phyloP scores from a whole-genome alignment of 2,329 filamentous ascomycete species.

The Diaporthe caulivora region DNA sequence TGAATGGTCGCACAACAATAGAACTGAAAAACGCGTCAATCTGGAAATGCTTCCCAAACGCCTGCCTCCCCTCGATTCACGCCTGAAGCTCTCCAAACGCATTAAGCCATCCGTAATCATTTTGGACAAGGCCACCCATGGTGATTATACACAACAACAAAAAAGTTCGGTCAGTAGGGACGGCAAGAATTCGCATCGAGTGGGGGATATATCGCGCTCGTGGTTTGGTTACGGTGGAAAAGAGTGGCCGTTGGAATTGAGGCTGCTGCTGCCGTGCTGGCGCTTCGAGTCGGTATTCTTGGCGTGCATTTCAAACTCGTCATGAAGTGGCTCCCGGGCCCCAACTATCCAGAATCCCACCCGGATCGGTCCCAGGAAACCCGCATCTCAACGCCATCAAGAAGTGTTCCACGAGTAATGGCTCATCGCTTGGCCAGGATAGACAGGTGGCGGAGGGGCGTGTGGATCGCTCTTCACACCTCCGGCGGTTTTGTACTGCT shows the following conservation, averaged over 20 bases:
- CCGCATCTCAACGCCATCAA: constrained; percentile 42
- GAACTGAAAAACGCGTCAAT: constrained; percentile 32
- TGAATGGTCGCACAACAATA: constrained; percentile 31
- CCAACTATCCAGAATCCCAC: not conserved
- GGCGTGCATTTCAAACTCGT: constrained; percentile 19
- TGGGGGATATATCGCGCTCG: not conserved
- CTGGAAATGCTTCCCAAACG: constrained; percentile 35
- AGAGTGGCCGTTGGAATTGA: not conserved
- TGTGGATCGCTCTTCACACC: constrained; percentile 50
- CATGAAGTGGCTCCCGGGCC: constrained; percentile 4
- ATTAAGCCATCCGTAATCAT: constrained; percentile 34
- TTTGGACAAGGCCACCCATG: constrained; percentile 25
- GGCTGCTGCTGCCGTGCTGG: not conserved
- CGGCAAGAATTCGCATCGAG: constrained; percentile 27
- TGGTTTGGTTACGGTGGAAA: not conserved
- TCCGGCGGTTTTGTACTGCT: constrained; percentile 60
- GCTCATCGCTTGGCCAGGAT: constrained; percentile 58
- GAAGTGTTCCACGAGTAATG: constrained; percentile 71
- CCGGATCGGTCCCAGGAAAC: not conserved
- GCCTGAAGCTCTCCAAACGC: constrained; percentile 29
- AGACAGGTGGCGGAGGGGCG: constrained; percentile 55
- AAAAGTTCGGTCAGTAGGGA: constrained; percentile 24
- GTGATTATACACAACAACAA: constrained; percentile 28
- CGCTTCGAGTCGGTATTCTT: constrained; percentile 19
- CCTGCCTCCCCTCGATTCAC: constrained; percentile 32